Conservation (phyloP, 2,329 filamentous ascomycete genomes). For the Penicillium vulpinum region DNA sequence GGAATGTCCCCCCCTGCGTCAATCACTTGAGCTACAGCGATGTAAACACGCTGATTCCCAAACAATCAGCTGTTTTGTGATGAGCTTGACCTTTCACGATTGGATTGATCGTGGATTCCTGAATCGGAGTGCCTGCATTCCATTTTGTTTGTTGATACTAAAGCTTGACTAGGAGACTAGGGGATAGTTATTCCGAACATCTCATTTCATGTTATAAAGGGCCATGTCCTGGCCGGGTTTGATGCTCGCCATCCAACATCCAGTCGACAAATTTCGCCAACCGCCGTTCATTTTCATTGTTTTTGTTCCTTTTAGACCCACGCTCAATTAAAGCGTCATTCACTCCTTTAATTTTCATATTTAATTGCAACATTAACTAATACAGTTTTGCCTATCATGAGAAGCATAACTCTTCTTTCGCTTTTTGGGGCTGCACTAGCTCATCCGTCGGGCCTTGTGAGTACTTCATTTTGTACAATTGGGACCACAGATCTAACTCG, state of each 20-base stretch:
- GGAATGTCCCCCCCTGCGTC: not conserved
- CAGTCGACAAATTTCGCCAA: slow-evolving; percentile 13
- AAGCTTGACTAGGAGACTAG: not conserved
- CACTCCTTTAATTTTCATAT: not conserved
- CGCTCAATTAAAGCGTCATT: not conserved
- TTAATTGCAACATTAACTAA: not conserved
- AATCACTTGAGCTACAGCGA: not conserved
- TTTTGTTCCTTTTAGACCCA: slow-evolving; percentile 2
- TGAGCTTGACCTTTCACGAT: not conserved
- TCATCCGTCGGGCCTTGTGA: slow-evolving; percentile 44
- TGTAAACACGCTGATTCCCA: not conserved
- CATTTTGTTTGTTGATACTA: not conserved
- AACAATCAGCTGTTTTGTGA: not conserved
- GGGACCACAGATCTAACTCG: not conserved
- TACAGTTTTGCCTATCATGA: slow-evolving; percentile 18
- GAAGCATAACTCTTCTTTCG: slow-evolving; percentile 24
- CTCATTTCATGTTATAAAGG: not conserved
- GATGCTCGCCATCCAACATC: not conserved
- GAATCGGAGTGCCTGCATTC: not conserved
- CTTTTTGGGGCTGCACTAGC: slow-evolving; percentile 44
- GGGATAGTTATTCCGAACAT: too few species aligned
- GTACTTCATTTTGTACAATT: slow-evolving; percentile 20
- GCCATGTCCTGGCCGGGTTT: not conserved
- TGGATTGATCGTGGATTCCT: not conserved
- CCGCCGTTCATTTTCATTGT: not conserved